Conservation (phyloP, 352 stramenopile species). For the Pythium periplocum region DNA sequence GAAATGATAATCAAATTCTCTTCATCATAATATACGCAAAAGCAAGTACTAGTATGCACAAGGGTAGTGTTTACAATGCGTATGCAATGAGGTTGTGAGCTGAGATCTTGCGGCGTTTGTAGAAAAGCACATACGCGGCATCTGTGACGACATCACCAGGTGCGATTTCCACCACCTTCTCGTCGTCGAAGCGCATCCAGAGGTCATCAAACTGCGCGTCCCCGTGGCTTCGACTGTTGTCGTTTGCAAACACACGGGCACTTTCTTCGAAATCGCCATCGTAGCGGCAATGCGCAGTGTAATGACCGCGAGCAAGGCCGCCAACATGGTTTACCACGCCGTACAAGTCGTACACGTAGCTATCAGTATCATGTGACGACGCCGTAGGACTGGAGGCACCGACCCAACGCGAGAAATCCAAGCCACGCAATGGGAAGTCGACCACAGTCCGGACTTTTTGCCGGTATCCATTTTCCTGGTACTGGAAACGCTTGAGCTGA, state of each 20-base stretch:
- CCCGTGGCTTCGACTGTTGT: conserved; percentile 6
- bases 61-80: conserved; percentile 24
- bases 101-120: conserved; percentile 77
- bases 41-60: no score
- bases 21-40: no score
- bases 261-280: conserved; percentile 63
- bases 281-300: conserved; percentile 84
- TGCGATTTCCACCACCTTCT: conserved; percentile 74
- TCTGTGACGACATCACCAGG: conserved; percentile 69
- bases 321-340: conserved; percentile 98
- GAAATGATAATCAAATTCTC: no score
- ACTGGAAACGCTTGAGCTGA: conserved; percentile 88
- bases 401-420: conserved; percentile 81
- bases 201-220: conserved; percentile 51
- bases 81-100: conserved; percentile 67
- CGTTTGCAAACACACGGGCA: conserved; percentile 39
- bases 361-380: neutral
- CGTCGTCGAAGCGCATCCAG: conserved; percentile 84
- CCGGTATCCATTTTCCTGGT: conserved; percentile 78
- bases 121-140: conserved; percentile 90
- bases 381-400: conserved; percentile 6
- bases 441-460: conserved; percentile 80
- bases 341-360: conserved; percentile 92
- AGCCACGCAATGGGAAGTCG: conserved; percentile 70
- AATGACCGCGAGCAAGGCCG: conserved; percentile 93